A percentile compares a stretch with the other conserved stretches of the same genome.
Evolutionary conservation across 805 yeast species (phyloP).

Genomic region (Komagataella mondaviorum): DNA sequence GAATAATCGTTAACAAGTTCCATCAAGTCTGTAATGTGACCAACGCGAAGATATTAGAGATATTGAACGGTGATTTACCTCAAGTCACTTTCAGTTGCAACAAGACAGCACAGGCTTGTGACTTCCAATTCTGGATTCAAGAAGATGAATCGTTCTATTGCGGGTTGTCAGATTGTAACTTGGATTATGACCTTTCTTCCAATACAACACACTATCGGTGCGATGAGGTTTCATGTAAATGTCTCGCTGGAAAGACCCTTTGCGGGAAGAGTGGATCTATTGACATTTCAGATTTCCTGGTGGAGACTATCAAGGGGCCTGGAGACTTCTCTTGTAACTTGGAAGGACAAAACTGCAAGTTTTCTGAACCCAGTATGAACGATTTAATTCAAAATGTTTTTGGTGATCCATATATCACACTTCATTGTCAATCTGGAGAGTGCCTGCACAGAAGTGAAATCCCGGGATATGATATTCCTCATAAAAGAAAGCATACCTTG

Average conservation of each 20-base stretch:
- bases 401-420: constrained; percentile 85
- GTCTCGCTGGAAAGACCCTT: constrained; percentile 84
- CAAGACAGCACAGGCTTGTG: constrained; percentile 48
- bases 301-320: constrained; percentile 85
- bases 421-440: constrained; percentile 76
- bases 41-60: constrained; percentile 68
- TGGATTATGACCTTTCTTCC: constrained; percentile 42
- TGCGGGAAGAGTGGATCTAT: constrained; percentile 93
- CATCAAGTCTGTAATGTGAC: constrained; percentile 95
- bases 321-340: constrained; percentile 83
- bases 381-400: constrained; percentile 80
- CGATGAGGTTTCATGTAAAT: constrained; percentile 66
- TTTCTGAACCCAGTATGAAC: constrained; percentile 94
- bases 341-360: constrained; percentile 45
- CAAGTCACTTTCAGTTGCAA: constrained; percentile 90
- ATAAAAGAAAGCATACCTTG: constrained; percentile 26
- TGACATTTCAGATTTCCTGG: constrained; percentile 84
- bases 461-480: constrained; percentile 78
- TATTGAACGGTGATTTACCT: constrained; percentile 70
- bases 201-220: constrained; percentile 73
- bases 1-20: constrained; percentile 65
- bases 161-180: constrained; percentile 62
- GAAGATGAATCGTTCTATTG: constrained; percentile 84
- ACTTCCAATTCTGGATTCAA: constrained; percentile 95
- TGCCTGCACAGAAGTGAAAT: constrained; percentile 87